These are phyloP conservation scores for Leptodermis oblonga DNA, from an alignment of 257 asterid genomes.

Conservation along the genomic window DNA sequence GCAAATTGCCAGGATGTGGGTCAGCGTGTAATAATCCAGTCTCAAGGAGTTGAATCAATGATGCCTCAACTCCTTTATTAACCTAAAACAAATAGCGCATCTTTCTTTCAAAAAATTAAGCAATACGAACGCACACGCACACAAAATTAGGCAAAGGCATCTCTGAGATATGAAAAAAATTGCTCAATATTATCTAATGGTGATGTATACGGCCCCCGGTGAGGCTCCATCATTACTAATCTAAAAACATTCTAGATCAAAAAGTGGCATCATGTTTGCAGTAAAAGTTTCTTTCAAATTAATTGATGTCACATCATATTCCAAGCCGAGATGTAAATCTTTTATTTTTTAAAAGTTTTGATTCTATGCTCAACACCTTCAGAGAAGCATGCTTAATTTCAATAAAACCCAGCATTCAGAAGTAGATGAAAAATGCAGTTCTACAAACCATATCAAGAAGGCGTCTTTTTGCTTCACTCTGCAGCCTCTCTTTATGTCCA, in stretches of 20 bases:
- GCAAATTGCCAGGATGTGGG: constrained; percentile 96
- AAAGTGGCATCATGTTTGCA: background rate
- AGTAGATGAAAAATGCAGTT: constrained; percentile 11
- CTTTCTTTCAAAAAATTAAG: no score
- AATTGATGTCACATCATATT: background rate
- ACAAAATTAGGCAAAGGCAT: constrained; percentile 19
- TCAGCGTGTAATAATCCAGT: constrained; percentile 97
- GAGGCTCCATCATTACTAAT: background rate
- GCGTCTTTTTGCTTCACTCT: constrained; percentile 33
- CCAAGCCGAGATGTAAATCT: background rate
- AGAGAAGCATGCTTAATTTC: background rate
- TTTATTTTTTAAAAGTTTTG: background rate
- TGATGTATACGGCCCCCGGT: background rate
- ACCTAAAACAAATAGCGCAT: constrained; percentile 65
- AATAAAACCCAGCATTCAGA: background rate
- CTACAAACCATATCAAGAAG: constrained; percentile 40
- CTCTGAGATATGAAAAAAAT: constrained; percentile 14
- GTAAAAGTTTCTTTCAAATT: background rate
- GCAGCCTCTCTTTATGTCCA: constrained; percentile 20
- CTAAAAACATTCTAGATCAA: background rate
- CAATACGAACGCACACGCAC: no score
- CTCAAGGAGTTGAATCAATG: constrained; percentile 88
- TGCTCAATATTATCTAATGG: background rate
- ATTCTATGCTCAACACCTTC: background rate
- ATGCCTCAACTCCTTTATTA: constrained; percentile 90